A percentile compares a stretch with the other conserved stretches of the same genome.
These are phyloP conservation scores for Aspergillus sp. DNA, from an alignment of 2,329 filamentous ascomycete species.

Conservation along the genomic window DNA sequence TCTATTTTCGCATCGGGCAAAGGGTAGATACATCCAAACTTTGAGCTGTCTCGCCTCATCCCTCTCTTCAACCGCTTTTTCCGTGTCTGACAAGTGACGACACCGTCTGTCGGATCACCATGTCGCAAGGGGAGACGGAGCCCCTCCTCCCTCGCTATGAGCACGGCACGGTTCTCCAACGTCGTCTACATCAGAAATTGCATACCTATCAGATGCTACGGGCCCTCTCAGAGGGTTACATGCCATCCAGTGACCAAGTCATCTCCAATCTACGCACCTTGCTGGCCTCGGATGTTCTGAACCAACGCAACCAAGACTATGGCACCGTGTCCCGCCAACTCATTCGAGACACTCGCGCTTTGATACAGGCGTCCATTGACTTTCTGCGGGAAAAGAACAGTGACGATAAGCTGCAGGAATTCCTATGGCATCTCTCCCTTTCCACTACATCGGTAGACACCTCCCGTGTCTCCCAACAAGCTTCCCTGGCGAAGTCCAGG, in stretches of 20 bases:
- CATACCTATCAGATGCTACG: constrained; percentile 89
- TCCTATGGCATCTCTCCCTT: constrained; percentile 78
- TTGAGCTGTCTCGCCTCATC: too few relatives aligned
- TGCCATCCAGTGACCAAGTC: constrained; percentile 84
- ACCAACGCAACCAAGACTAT: constrained; percentile 67
- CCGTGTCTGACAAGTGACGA: too few relatives aligned
- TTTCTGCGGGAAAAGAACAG: constrained; percentile 77
- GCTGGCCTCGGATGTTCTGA: constrained; percentile 72
- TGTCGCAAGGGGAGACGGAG: constrained; percentile 59
- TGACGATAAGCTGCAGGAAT: constrained; percentile 82
- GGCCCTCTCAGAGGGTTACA: constrained; percentile 76
- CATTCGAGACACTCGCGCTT: constrained; percentile 66
- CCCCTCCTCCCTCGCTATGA: constrained; percentile 72
- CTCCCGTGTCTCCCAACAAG: constrained; percentile 57
- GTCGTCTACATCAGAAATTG: constrained; percentile 77
- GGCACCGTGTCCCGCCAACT: constrained; percentile 73
- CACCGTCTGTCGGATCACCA: constrained; percentile 6
- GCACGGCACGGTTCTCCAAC: constrained; percentile 74
- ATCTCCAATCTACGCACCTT: constrained; percentile 76
- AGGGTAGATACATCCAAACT: too few relatives aligned
- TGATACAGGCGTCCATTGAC: constrained; percentile 76
- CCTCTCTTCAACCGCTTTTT: too few relatives aligned
- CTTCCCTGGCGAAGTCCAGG: constrained; percentile 58
- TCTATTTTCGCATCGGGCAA: too few relatives aligned
- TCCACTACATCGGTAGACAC: constrained; percentile 67